Evolutionary conservation across 345 rosid species (phyloP), one percentile per base, ranked within the genome.

Genomic region (Laguncularia racemosa): DNA sequence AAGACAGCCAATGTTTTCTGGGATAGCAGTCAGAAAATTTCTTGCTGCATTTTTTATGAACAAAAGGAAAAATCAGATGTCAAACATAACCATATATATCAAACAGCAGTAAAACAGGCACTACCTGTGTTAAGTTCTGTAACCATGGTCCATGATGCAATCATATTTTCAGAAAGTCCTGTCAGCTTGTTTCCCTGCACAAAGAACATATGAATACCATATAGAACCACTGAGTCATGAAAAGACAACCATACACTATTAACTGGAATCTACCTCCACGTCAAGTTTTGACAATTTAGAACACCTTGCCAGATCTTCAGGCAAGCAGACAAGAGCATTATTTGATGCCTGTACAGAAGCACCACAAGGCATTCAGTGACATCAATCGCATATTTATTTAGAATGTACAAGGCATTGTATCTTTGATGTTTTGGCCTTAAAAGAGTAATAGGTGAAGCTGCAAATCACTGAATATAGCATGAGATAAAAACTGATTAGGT

Each of bases 91-190:
- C 20, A 52, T 23, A 7, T 23, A 51, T 60, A 23, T 46, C 16
- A 49, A 44, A 21, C 52, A 14, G 10, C n/a, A 17, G 18, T 48
- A 58, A 38, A 26, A 64, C 2, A 38, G 54, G 33, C 55, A 55
- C 70, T 88, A 89, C 98, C 81, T 60, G 89, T 89, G 71, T 83
- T 92, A 54, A 88, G 74, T 65, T 92, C 98, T 9, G 84, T 81
- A 60, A 92, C 83, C 78, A 72, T 65, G 66, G 84, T 68, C 91
- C 96, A 92, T 26, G 93, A 82, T 48, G 76, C 79, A 60, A 89
- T 64, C 69, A 81, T 71, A 61, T 71, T 70, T 64, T 67, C 86
- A 13, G 95, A 71, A 53, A 92, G 68, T 53, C 16, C 20, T 53
- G 76, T 59, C 46, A 92, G 77, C 75, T 83, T 89, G 84, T 92